A percentile compares a stretch with the other conserved stretches of the same genome.
Evolutionary conservation across 495 filamentous ascomycete species (phyloP).

Genomic region (Achaetomiella virescens): DNA sequence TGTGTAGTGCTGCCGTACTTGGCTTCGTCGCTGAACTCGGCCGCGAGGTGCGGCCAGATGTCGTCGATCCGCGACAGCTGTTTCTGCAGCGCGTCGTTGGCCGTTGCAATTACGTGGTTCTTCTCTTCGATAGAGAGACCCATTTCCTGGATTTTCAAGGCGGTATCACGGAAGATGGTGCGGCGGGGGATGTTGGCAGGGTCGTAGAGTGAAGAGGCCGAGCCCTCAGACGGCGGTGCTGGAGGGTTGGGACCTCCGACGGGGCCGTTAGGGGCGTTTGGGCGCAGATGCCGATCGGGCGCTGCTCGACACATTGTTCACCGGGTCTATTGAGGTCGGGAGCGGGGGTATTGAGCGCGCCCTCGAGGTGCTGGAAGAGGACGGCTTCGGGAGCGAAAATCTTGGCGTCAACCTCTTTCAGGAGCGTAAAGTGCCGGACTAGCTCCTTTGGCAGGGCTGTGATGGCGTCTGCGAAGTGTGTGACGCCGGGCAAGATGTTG

Average conservation of each 20-base stretch:
- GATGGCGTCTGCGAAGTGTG: slow-evolving; percentile 89
- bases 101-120: slow-evolving; percentile 86
- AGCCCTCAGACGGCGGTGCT: slow-evolving; percentile 33
- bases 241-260: slow-evolving; percentile 30
- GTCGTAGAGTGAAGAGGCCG: slow-evolving; percentile 35
- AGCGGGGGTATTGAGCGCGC: slow-evolving; percentile 54
- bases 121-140: slow-evolving; percentile 89
- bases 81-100: slow-evolving; percentile 79
- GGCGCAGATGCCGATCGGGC: slow-evolving; percentile 35
- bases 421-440: slow-evolving; percentile 83
- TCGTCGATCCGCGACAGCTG: slow-evolving; percentile 79
- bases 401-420: slow-evolving; percentile 98
- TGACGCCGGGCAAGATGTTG: slow-evolving; percentile 84
- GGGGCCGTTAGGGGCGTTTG: slow-evolving; percentile 41
- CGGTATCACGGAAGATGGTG: slow-evolving; percentile 56
- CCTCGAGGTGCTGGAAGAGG: slow-evolving; percentile 62
- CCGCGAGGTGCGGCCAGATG: slow-evolving; percentile 73
- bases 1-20: slow-evolving; percentile 85
- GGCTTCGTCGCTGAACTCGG: slow-evolving; percentile 89
- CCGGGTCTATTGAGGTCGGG: slow-evolving; percentile 35
- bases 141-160: slow-evolving; percentile 61
- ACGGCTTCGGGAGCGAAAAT: slow-evolving; percentile 67
- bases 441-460: slow-evolving; percentile 91
- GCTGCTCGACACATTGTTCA: slow-evolving; percentile 40
- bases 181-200: slow-evolving; percentile 53